These are phyloP conservation scores for Mytilinidion resinicola DNA, from an alignment of 495 filamentous ascomycete genomes.

Conservation along the genomic window DNA sequence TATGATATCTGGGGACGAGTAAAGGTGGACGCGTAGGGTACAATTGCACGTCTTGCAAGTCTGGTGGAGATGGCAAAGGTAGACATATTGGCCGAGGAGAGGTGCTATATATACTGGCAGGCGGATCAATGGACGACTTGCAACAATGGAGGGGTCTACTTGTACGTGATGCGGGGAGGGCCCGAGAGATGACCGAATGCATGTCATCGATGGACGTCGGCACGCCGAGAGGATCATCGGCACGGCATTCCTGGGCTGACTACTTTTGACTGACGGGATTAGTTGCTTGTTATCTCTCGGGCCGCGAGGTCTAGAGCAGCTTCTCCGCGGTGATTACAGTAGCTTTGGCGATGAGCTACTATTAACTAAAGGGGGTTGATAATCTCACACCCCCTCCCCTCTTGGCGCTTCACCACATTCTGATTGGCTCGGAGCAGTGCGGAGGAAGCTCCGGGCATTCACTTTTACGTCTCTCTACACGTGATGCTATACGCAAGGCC, in stretches of 20 bases:
- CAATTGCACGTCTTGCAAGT: conserved; percentile 20
- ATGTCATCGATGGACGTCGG: not conserved
- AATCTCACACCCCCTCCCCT: no score
- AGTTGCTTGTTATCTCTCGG: not conserved
- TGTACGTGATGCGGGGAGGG: conserved; percentile 5
- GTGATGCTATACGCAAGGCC: no score
- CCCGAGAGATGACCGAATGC: conserved; percentile 20
- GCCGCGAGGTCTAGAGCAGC: not conserved
- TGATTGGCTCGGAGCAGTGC: no score
- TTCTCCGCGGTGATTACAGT: no score
- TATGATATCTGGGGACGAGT: conserved; percentile 9
- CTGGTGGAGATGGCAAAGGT: conserved; percentile 21
- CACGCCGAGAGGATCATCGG: not conserved
- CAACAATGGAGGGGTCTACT: not conserved
- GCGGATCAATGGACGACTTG: not conserved
- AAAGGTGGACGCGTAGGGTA: conserved; percentile 7
- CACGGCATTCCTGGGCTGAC: not conserved
- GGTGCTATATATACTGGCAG: conserved; percentile 2
- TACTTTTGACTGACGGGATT: not conserved
- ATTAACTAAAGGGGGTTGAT: no score
- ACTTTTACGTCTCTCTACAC: no score
- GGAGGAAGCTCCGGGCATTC: no score
- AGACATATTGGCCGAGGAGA: conserved; percentile 8
- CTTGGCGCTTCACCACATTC: no score
- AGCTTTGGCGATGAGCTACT: no score